Evolutionary conservation across 192 early-diverging fungal species (phyloP).

Genomic region (Gryganskiella cystojenkinii): DNA sequence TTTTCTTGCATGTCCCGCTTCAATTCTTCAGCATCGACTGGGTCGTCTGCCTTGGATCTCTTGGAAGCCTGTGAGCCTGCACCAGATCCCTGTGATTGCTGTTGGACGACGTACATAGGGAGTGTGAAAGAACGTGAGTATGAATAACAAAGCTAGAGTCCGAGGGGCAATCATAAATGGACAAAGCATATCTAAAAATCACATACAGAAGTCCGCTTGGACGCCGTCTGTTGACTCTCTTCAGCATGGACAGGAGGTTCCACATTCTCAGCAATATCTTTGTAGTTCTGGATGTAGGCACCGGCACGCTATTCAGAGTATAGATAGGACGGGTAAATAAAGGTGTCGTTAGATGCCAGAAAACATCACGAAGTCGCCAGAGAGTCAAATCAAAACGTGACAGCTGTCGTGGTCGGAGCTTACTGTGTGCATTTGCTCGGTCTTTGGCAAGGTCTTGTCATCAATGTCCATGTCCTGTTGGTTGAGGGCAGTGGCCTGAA

Average conservation of each 20-base stretch:
- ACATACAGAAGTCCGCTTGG: conserved; percentile 33
- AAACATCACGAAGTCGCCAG: too few species aligned
- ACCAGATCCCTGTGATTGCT: conserved; percentile 7
- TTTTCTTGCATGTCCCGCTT: conserved; percentile 18
- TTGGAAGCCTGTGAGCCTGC: conserved; percentile 17
- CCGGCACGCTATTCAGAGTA: conserved; percentile 42
- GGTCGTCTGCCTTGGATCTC: conserved; percentile 9
- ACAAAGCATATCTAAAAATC: neutral
- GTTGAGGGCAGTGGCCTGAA: conserved; percentile 52
- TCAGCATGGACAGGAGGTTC: conserved; percentile 11
- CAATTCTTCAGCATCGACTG: conserved; percentile 10
- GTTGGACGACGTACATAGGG: too few species aligned
- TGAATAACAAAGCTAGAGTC: too few species aligned
- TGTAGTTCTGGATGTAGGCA: conserved; percentile 40
- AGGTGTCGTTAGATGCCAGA: too few species aligned
- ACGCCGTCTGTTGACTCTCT: neutral
- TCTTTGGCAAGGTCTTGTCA: conserved; percentile 49
- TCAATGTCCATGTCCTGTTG: conserved; percentile 55
- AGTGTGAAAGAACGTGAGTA: neutral
- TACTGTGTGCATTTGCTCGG: conserved; percentile 41
- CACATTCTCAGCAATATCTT: conserved; percentile 14
- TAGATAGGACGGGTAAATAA: too few species aligned
- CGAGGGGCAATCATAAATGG: too few species aligned
- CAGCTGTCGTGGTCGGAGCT: neutral
- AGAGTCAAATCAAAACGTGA: neutral